Conservation (phyloP, 495 filamentous ascomycete genomes). For the Viridothelium virens region DNA sequence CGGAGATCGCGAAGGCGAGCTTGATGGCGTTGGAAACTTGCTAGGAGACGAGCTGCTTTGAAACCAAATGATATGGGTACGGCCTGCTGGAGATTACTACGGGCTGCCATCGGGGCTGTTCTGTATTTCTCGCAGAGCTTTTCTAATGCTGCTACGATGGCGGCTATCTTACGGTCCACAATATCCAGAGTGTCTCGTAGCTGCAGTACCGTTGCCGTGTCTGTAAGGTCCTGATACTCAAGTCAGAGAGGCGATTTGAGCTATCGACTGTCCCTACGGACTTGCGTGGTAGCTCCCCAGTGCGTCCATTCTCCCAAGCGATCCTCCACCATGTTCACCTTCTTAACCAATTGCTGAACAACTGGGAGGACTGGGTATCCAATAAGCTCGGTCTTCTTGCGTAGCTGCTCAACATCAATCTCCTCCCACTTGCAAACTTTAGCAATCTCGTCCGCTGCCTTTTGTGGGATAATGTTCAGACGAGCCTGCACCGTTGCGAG, state of each 20-base stretch:
- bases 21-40: conserved; percentile 24
- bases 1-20: conserved; percentile 21
- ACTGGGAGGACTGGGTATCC: conserved; percentile 26
- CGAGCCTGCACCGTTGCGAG: conserved; percentile 25
- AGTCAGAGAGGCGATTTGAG: not conserved
- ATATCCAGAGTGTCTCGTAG: conserved; percentile 22
- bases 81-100: conserved; percentile 25
- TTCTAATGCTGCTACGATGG: conserved; percentile 13
- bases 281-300: conserved; percentile 26
- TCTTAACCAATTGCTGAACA: conserved; percentile 22
- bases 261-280: not conserved
- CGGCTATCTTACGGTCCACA: conserved; percentile 14
- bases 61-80: conserved; percentile 29
- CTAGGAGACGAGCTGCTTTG: conserved; percentile 26
- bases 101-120: conserved; percentile 21
- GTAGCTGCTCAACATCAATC: conserved; percentile 22
- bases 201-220: conserved; percentile 23
- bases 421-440: conserved; percentile 21
- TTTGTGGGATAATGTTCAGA: conserved; percentile 25
- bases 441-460: conserved; percentile 24
- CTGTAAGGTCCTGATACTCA: conserved; percentile 18
- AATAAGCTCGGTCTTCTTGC: conserved; percentile 22
- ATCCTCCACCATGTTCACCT: conserved; percentile 22
- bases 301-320: conserved; percentile 26
- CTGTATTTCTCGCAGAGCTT: conserved; percentile 21